Conservation (phyloP, 352 stramenopile genomes). For the Aphanomyces invadans region DNA sequence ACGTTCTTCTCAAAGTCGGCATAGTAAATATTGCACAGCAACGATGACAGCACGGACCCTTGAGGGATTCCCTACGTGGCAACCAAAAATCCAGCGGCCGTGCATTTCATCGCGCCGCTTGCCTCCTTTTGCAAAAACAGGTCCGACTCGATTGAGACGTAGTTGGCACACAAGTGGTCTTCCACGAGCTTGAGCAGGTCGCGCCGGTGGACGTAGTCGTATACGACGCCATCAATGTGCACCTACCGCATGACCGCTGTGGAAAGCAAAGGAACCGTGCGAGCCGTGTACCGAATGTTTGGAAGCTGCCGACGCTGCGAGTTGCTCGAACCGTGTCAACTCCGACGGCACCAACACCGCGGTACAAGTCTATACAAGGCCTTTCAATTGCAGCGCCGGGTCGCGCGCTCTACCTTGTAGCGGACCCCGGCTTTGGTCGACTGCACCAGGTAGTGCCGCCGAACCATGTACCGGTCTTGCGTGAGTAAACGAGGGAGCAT, state of each 20-base stretch:
- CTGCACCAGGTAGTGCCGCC: conserved; percentile 57
- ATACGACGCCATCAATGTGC: conserved; percentile 68
- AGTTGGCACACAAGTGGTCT: conserved; percentile 54
- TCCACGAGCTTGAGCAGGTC: conserved; percentile 48
- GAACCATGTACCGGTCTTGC: conserved; percentile 70
- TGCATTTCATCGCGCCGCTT: too few species aligned
- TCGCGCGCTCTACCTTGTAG: background rate
- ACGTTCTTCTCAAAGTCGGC: conserved; percentile 62
- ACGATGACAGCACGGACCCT: conserved; percentile 74
- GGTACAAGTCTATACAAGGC: background rate
- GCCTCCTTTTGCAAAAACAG: conserved; percentile 40
- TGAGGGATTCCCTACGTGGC: conserved; percentile 54
- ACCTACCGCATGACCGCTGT: too few species aligned
- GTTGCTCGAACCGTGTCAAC: conserved; percentile 31
- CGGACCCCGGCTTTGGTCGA: background rate
- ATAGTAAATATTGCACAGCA: conserved; percentile 77
- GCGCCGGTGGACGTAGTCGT: conserved; percentile 53
- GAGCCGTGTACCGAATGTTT: conserved; percentile 1
- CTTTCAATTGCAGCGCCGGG: background rate
- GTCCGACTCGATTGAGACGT: conserved; percentile 42
- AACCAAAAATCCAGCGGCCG: background rate
- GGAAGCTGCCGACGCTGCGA: conserved; percentile 27
- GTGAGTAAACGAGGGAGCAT: conserved; percentile 51
- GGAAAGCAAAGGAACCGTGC: too few species aligned
- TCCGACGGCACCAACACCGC: background rate